These are phyloP conservation scores for Penicillium aurantiogriseum DNA, from an alignment of 2,329 filamentous ascomycete genomes.

Conservation along the genomic window DNA sequence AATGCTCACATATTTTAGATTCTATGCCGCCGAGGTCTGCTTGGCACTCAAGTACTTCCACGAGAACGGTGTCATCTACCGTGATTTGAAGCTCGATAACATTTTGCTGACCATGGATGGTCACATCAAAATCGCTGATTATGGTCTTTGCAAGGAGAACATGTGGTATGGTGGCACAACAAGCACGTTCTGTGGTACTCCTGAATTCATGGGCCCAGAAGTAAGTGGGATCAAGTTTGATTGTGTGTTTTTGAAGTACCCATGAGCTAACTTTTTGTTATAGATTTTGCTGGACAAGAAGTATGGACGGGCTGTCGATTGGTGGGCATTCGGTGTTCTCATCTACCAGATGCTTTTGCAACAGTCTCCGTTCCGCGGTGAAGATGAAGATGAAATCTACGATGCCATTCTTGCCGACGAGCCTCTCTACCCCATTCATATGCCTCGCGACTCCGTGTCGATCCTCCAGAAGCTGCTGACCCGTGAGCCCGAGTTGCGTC, in stretches of 20 bases:
- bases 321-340: slow-evolving; percentile 98
- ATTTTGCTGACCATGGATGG: slow-evolving; percentile 93
- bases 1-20: slow-evolving; percentile 52
- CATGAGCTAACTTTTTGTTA: slow-evolving; percentile 20
- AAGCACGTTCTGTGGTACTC: slow-evolving; percentile 98
- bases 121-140: slow-evolving; percentile 98
- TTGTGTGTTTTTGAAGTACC: neutral
- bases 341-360: slow-evolving; percentile 99
- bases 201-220: slow-evolving; percentile 98
- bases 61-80: slow-evolving; percentile 97
- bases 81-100: slow-evolving; percentile 77
- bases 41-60: slow-evolving; percentile 98
- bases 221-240: slow-evolving; percentile 49
- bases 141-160: slow-evolving; percentile 97
- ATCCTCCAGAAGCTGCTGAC: slow-evolving; percentile 97
- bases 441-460: slow-evolving; percentile 95
- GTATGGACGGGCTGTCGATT: slow-evolving; percentile 94
- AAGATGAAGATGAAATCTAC: slow-evolving; percentile 99
- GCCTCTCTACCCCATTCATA: slow-evolving; percentile 95
- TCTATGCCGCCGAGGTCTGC: slow-evolving; percentile 97
- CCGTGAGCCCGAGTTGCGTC: slow-evolving; percentile 85
- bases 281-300: slow-evolving; percentile 97
- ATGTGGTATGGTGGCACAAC: slow-evolving; percentile 99
- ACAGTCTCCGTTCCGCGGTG: slow-evolving; percentile 96
- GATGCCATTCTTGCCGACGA: slow-evolving; percentile 97